Evolutionary conservation across 306 rosid genomes (phyloP), one percentile per base, ranked within the genome.

Genomic region (Quercus agrifolia): DNA sequence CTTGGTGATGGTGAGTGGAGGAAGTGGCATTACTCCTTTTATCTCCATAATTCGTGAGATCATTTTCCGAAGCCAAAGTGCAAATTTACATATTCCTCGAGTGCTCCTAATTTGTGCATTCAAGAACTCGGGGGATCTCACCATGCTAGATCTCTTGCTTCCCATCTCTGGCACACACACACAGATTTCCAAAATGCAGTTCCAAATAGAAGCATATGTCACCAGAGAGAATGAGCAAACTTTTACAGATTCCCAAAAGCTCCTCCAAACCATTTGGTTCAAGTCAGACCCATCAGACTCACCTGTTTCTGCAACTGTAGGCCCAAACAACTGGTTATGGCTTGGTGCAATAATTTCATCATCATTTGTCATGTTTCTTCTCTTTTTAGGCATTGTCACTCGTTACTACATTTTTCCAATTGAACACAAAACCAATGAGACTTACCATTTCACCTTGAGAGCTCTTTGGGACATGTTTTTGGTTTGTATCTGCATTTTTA

Each of bases 21-120:
- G 97, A 25, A 88, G 89, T 74, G 96, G 98, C 18, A 80, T 91
- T 12, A 76, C 94, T 55, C 89, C 96, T 1, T 88, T 89, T 75
- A 79, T 91, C 66, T 87, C 98, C 59, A 75, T 93, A 78, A 89
- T 91, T 74, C 88, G 91, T 0, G 94, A 93, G 46, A 80, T 93
- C 13, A 81, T 88, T 4, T 87, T 81, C 74, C 88, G 78, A 74
- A 87, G 78, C 85, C 80, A 80, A 52, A 80, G 83, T 33, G 76
- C 77, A 35, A 57, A 83, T 30, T 63, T 30, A 18, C 80, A 78
- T 1, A 57, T 81, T 41, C 88, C 91, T 4, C 77, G 64, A 31
- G 69, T 90, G 30, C 87, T 35, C 1, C 79, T 83, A 14, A 46
- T 84, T 0, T 87, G 89, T 84, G 91, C 92, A 44, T 87, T 75